These are phyloP conservation scores for Metarhizium album DNA, from an alignment of 2,329 filamentous ascomycete genomes.

Conservation along the genomic window DNA sequence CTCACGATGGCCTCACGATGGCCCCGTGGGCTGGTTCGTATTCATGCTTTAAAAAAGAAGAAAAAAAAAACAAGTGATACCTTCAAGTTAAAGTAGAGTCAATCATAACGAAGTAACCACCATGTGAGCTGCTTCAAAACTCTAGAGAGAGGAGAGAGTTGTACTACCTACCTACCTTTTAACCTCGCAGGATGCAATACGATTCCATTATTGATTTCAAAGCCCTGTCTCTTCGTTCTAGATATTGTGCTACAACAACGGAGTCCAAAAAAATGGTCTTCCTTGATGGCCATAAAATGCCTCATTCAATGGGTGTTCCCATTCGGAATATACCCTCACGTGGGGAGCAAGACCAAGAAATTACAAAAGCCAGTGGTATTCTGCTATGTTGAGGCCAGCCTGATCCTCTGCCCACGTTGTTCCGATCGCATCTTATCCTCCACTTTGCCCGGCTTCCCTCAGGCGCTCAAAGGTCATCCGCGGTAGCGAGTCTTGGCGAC, in stretches of 20 bases:
- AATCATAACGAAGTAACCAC: too few relatives aligned
- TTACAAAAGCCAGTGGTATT: background rate
- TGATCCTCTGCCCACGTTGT: background rate
- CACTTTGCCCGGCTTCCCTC: constrained; percentile 36
- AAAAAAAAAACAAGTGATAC: too few relatives aligned
- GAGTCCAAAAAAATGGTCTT: constrained; percentile 21
- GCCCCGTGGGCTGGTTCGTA: too few relatives aligned
- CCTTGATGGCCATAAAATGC: constrained; percentile 9
- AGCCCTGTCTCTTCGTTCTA: constrained; percentile 28
- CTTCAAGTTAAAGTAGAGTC: too few relatives aligned
- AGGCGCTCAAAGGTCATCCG: constrained; percentile 28
- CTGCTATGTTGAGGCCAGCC: background rate
- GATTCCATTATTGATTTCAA: too few relatives aligned
- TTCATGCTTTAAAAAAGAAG: too few relatives aligned
- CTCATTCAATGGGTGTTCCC: background rate
- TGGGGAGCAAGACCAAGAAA: background rate
- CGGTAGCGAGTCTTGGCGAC: constrained; percentile 10
- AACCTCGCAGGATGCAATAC: too few relatives aligned
- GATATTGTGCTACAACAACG: constrained; percentile 34
- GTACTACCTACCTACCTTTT: too few relatives aligned
- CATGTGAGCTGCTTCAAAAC: too few relatives aligned
- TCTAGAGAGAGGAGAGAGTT: too few relatives aligned
- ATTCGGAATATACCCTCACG: background rate
- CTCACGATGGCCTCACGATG: too few relatives aligned
- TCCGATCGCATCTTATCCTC: constrained; percentile 22